Base-by-base conservation (phyloP, 2,329 filamentous ascomycete genomes). In the Colletotrichum sp. region DNA sequence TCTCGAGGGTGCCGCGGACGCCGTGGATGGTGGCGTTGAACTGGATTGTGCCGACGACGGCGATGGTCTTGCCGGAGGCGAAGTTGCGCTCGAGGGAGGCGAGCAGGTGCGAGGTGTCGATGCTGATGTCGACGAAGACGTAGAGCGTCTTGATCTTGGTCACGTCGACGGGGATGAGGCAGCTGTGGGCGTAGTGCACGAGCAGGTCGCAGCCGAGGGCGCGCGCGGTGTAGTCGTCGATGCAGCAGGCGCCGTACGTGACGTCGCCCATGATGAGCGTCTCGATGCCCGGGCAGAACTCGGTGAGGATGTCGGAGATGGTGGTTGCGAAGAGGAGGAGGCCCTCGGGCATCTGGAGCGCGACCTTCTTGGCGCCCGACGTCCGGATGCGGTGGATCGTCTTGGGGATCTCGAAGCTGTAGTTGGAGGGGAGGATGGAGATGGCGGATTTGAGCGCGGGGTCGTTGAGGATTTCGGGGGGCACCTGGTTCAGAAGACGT, bases 201-300 rank as follows among this genome's bases (percentile, higher is more conserved):
- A 99, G 89, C 8, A 99, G 88, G 80, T 99, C 97, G 83, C 97
- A 99, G 3, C 96, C 97, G 26, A 99, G 90, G 1, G 98, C 97
- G 60, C 96, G 90, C 2, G 97, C 98, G 0, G 97, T 99, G 86
- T 98, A 99, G 86, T 99, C 97, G 84, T 99, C 97, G 80, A 99
- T 98, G 83, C 97, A 99, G 88, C 97, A 99, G 26, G 97, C 97
- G 78, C 97, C 97, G 84, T 99, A 99, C 1, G 97, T 99, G 59
- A 99, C 97, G 83, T 99, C 97, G 77, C 97, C 97, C 97, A 99
- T 99, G 84, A 99, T 99, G 70, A 99, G 89, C 3, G 96, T 99
- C 83, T 98, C 95, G 55, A 94, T 94, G 2, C 95, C 96, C 0
- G 95, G 94, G 82, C 97, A 99, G 87, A 99, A 99, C 82, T 96